Evolutionary conservation across 495 filamentous ascomycete genomes (phyloP).

Genomic region (Rhizodiscina lignyota): DNA sequence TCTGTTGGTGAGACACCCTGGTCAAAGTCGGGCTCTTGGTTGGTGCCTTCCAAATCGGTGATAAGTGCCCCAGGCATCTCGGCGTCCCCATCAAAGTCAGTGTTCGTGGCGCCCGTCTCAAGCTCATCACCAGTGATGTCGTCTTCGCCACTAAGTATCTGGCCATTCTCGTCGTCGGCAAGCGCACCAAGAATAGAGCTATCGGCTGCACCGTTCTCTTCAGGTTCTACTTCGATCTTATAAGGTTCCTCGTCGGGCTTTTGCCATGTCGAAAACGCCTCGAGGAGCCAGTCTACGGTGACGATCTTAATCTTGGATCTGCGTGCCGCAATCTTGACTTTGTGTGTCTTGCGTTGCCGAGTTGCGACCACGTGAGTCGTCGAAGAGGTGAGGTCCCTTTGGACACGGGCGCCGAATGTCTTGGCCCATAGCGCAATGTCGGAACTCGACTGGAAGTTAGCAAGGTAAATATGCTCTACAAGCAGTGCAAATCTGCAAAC

Average conservation of each 20-base stretch:
- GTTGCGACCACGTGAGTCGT: constrained; percentile 58
- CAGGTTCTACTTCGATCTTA: constrained; percentile 25
- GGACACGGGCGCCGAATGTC: constrained; percentile 66
- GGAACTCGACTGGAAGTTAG: constrained; percentile 28
- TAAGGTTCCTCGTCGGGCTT: constrained; percentile 61
- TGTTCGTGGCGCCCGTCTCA: too few species aligned
- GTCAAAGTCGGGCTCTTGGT: constrained; percentile 30
- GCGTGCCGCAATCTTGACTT: constrained; percentile 63
- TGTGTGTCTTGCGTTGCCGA: constrained; percentile 62
- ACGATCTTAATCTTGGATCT: constrained; percentile 68
- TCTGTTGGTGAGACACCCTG: constrained; percentile 20
- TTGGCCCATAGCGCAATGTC: constrained; percentile 75
- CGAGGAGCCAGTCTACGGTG: constrained; percentile 71
- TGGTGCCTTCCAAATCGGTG: constrained; percentile 22
- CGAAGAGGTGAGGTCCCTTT: constrained; percentile 34
- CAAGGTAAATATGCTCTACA: too few species aligned
- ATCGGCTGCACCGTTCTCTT: constrained; percentile 2
- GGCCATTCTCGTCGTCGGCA: constrained; percentile 12
- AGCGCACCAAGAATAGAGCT: too few species aligned
- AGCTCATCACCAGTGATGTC: constrained; percentile 9
- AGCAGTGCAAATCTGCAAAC: too few species aligned
- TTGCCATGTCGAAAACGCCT: constrained; percentile 64
- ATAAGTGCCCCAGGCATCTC: background rate
- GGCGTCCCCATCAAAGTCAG: constrained; percentile 2
- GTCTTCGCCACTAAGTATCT: constrained; percentile 1